A percentile compares a stretch with the other conserved stretches of the same genome.
These are phyloP conservation scores for Phragmites australis DNA, from an alignment of 176 grass and related monocot genomes.

Conservation along the genomic window DNA sequence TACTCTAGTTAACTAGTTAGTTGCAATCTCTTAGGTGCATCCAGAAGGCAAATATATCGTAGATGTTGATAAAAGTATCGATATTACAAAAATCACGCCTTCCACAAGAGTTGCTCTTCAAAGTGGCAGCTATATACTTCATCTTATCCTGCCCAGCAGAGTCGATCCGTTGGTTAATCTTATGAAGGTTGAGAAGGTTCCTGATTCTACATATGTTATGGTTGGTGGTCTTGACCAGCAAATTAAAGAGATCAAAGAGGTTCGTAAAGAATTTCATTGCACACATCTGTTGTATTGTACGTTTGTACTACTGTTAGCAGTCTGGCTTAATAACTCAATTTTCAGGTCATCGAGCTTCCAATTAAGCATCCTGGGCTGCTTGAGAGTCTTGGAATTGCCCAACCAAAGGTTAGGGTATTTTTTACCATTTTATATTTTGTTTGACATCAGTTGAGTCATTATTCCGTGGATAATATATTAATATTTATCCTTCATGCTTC, in stretches of 20 bases:
- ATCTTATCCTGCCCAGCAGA: slow-evolving; percentile 85
- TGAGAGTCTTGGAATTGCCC: slow-evolving; percentile 91
- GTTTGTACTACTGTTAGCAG: not conserved
- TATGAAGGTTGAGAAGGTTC: slow-evolving; percentile 99
- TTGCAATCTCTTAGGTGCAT: slow-evolving; percentile 59
- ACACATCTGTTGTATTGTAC: not conserved
- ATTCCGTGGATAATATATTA: slow-evolving; percentile 8
- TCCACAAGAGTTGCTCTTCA: slow-evolving; percentile 91
- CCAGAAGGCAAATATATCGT: slow-evolving; percentile 95
- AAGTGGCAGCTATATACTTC: slow-evolving; percentile 83
- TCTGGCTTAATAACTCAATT: slow-evolving; percentile 21
- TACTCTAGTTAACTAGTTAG: slow-evolving; percentile 23
- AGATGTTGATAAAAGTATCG: slow-evolving; percentile 81
- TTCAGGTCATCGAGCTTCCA: slow-evolving; percentile 96
- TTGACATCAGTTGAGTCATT: not conserved
- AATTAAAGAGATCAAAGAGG: slow-evolving; percentile 99
- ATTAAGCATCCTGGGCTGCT: slow-evolving; percentile 98
- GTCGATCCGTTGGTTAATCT: slow-evolving; percentile 92
- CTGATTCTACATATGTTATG: slow-evolving; percentile 99
- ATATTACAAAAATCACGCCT: slow-evolving; percentile 82
- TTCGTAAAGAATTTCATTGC: slow-evolving; percentile 12
- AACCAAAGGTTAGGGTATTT: slow-evolving; percentile 80
- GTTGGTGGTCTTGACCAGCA: slow-evolving; percentile 95
- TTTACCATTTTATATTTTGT: slow-evolving; percentile 10
- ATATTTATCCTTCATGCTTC: slow-evolving; percentile 14